Evolutionary conservation across 371 early-diverging fungal species (phyloP), one percentile per base, ranked within the genome.

Genomic region (Smittium culicis): DNA sequence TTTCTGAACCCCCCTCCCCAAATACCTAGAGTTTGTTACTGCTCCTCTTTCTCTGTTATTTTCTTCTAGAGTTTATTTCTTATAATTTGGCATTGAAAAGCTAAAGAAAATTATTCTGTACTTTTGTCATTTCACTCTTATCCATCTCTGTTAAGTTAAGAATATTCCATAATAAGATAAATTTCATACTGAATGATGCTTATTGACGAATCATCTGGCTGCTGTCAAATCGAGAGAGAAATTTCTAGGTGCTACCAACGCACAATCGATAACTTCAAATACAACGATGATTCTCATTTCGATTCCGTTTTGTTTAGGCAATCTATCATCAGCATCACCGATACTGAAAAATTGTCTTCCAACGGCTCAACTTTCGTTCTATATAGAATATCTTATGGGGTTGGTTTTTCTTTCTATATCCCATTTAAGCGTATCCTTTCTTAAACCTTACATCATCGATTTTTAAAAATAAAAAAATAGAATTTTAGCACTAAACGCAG

Each of bases 401-500:
- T 45, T 45, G 20, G 45, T 45, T 14, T 14, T 14, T 14, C 8
- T 20, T 8, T 14, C 20, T 45, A 14, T 45, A 45, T 45, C 20
- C 8, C 8, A 45, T 45, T 45, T 20, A n/a, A n/a, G n/a, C n/a
- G n/a, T n/a, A n/a, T n/a, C 8, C 45, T 20, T 45, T 14, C 45
- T 45, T 14, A 45, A 45, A 14, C 8, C 20, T 45, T 45, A 45
- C 45, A 45, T 14, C 8, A 8, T 14, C 45, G 20, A 45, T 45
- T 14, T 45, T 45, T 45, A 20, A 45, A 14, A 45, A 45, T 45
- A 45, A 45, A 14, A 20, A 64, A 25, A 65, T 74, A 85, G 81
- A 79, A 81, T 54, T 79, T 77, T 61, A 82, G 82, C 67, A 82
- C 81, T 35, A 80, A 82, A 69, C 84, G 92, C 68, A 83, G 98